Evolutionary conservation across 331 rosid genomes (phyloP), one percentile per base, ranked within the genome.

Genomic region (Quercus phellos): DNA sequence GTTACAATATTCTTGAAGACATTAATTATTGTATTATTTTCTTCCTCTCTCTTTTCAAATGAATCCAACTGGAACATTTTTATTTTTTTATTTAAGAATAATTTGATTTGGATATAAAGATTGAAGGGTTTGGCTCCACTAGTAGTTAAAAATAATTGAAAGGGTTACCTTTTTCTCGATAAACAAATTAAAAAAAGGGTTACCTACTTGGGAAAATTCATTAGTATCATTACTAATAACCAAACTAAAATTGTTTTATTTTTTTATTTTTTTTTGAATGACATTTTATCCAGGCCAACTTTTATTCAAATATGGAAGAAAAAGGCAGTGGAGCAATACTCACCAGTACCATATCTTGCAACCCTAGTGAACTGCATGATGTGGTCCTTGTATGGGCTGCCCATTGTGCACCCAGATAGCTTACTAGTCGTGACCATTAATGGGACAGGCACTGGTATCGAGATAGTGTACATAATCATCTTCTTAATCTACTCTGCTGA

Each of bases 361-460:
- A 85, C 97, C 21, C 79, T 95, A 0, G 42, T 80, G 19, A 95
- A 95, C 81, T 95, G 99, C 90, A 76, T 91, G 91, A 87, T 86
- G 0, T 95, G 99, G 98, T 85, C 90, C 5, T 68, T 95, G 1
- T 95, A 92, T 63, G 99, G 97, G 0, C 74, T 95, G 4, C 99
- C 99, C 1, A 77, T 91, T 78, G 93, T 92, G 58, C 88, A 86
- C 69, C 96, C 99, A 0, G 27, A 88, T 10, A 95, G 96, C 79
- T 0, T 81, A 8, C 74, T 90, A 3, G 93, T 95, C 4, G 71
- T 87, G 53, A 95, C 99, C 43, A 93, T 91, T 60, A 95, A 95
- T 21, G 93, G 92, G 14, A 7, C 89, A 0, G 98, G 98, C 0
- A 78, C 76, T 0, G 78, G 64, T 27, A 81, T 95, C 32, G 96